These are phyloP conservation scores for Corrigiola litoralis DNA, from an alignment of 179 eudicot species.

Conservation along the genomic window DNA sequence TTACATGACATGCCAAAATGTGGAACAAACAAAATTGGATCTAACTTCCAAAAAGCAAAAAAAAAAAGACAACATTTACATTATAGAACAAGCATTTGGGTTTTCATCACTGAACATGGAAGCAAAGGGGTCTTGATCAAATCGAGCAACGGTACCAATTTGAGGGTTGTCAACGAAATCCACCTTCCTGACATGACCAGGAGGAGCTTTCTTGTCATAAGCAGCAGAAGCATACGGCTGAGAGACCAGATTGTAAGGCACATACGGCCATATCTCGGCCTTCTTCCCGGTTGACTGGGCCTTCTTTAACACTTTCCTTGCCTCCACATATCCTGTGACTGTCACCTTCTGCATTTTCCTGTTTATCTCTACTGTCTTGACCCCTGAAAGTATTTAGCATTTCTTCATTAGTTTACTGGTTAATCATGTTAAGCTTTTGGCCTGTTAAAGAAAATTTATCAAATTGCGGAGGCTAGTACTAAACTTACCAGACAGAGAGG, in stretches of 20 bases:
- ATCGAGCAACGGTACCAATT: conserved; percentile 10
- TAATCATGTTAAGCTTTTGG: too few relatives aligned
- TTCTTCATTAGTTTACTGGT: neutral
- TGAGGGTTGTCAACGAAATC: conserved; percentile 26
- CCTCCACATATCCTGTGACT: conserved; percentile 58
- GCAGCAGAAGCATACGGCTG: conserved; percentile 50
- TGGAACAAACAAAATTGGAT: neutral
- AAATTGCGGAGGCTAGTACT: neutral
- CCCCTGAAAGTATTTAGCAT: conserved; percentile 36
- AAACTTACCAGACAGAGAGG: conserved; percentile 52
- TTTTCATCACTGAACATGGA: conserved; percentile 39
- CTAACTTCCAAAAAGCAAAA: neutral
- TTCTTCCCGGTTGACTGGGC: conserved; percentile 70
- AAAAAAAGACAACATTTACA: conserved; percentile 9
- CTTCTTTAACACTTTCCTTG: conserved; percentile 60
- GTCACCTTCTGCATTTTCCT: conserved; percentile 74
- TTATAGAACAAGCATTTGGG: conserved; percentile 37
- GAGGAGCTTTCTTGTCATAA: conserved; percentile 79
- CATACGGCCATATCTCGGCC: conserved; percentile 78
- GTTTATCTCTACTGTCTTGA: conserved; percentile 63
- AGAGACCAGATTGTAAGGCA: conserved; percentile 66
- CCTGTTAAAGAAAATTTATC: neutral
- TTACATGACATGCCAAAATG: conserved; percentile 2
- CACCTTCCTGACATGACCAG: conserved; percentile 67
- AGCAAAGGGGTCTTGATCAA: conserved; percentile 25